These are phyloP conservation scores for Skeletonema menzelii DNA, from an alignment of 108 stramenopile genomes.

Conservation along the genomic window DNA sequence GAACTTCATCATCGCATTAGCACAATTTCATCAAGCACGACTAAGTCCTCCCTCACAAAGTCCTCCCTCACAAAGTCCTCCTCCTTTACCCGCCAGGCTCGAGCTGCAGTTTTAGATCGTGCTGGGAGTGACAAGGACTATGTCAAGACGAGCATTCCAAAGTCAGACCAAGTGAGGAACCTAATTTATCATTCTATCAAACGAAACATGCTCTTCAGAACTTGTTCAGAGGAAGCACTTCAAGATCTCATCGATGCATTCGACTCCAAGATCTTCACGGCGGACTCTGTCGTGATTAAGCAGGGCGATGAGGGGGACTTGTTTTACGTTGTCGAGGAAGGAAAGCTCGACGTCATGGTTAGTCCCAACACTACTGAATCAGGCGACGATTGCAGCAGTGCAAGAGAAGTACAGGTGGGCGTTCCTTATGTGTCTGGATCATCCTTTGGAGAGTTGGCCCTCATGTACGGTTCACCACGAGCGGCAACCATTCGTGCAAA, in stretches of 20 bases:
- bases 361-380: slow-evolving; percentile 22
- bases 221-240: slow-evolving; percentile 62
- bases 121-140: slow-evolving; percentile 28
- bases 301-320: slow-evolving; percentile 85
- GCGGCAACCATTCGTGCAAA: slow-evolving; percentile 89
- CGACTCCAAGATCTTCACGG: slow-evolving; percentile 46
- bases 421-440: slow-evolving; percentile 57
- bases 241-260: slow-evolving; percentile 78
- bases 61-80: neutral
- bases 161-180: slow-evolving; percentile 56
- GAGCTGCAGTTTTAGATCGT: slow-evolving; percentile 47
- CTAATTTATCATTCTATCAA: slow-evolving; percentile 70
- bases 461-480: slow-evolving; percentile 88
- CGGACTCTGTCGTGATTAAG: slow-evolving; percentile 61
- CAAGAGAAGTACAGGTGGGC: slow-evolving; percentile 50
- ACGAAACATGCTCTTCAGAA: slow-evolving; percentile 68
- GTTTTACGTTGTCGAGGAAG: slow-evolving; percentile 77
- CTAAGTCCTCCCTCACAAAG: slow-evolving; percentile 2
- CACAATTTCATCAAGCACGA: slow-evolving; percentile 4
- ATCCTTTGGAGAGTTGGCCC: slow-evolving; percentile 79
- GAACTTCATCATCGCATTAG: slow-evolving; percentile 25
- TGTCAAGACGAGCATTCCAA: slow-evolving; percentile 54
- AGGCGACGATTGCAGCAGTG: slow-evolving; percentile 9
- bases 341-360: slow-evolving; percentile 52
- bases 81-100: too few species aligned